Conservation (phyloP, 495 filamentous ascomycete genomes). For the Aeminium ludgeri region DNA sequence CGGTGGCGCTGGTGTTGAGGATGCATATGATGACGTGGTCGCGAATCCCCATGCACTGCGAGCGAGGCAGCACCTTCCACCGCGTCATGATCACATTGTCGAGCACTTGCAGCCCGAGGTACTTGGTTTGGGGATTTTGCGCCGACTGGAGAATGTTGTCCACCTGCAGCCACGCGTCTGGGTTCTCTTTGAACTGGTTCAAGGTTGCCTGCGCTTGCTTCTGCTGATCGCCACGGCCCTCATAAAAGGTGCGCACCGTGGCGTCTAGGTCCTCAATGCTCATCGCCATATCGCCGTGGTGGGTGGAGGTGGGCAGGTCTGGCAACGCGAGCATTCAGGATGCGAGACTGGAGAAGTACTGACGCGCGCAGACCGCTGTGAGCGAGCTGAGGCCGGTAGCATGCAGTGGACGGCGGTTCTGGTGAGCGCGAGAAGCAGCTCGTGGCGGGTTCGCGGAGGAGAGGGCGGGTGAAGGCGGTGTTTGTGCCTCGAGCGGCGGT, state of each 20-base stretch:
- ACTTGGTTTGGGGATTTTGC: conserved; percentile 90
- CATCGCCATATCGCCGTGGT: conserved; percentile 39
- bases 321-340: conserved; percentile 3
- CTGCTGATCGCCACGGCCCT: conserved; percentile 92
- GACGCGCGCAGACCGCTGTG: conserved; percentile 8
- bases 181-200: conserved; percentile 99
- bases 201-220: conserved; percentile 86
- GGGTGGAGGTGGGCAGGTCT: conserved; percentile 1
- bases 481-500: not conserved
- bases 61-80: conserved; percentile 92
- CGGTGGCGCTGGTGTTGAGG: conserved; percentile 74
- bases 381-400: not conserved
- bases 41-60: conserved; percentile 93
- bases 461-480: not conserved
- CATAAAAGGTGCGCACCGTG: conserved; percentile 91
- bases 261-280: conserved; percentile 85
- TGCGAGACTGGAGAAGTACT: conserved; percentile 1
- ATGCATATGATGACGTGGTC: conserved; percentile 98
- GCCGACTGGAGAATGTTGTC: conserved; percentile 87
- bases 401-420: not conserved
- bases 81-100: conserved; percentile 97
- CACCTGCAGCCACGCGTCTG: conserved; percentile 91
- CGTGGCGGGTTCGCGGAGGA: not conserved
- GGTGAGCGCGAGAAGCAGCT: too few relatives aligned
- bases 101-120: conserved; percentile 85